Base-by-base conservation (phyloP, 1,284 basidiomycete species). In the Sanghuangporus weigelae region DNA sequence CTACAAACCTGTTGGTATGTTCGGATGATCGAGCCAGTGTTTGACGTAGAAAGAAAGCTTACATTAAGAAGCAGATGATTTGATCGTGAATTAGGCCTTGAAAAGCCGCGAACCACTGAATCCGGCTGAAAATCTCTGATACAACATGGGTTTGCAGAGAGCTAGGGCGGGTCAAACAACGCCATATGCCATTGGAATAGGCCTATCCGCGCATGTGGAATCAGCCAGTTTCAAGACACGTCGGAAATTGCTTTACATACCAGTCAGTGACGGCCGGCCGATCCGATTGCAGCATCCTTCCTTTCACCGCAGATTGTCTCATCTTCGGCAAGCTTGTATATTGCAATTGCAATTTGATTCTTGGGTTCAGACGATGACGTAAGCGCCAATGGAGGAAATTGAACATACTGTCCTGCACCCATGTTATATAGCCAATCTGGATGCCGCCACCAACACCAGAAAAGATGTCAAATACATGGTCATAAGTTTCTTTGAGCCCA, bases 1-100 rank as follows among this genome's bases (percentile, higher is more conserved):
- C 35, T 40, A 57, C 21, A 7, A 57, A 19, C 1, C 55, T 57
- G 23, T 3, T 19, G 8, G 11, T 21, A 40, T 11, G 19, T 19
- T 19, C n/a, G 12, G 21, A 21, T 35, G 44, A 57, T 16, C 49
- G n/a, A 7, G 39, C 14, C 4, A 16, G 26, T 16, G 12, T 31
- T 19, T 23, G 11, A 21, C 6, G 23, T 40, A 16, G 10, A 10
- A n/a, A 10, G 21, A 62, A 62, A 19, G 46, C 39, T 38, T 35
- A 62, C 60, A 62, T 23, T 16, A 39, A 21, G 38, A 57, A 62
- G 36, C 57, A 62, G n/a, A 57, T 16, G 23, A 49, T 44, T 44
- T 62, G 60, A 50, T 62, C 60, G 40, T 57, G 60, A 4, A 57
- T 26, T 2, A 62, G 42, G 31, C 54, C 35, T 49, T 57, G 14